These are phyloP conservation scores for Diplodia mutila DNA, from an alignment of 2,329 filamentous ascomycete genomes.

Conservation along the genomic window DNA sequence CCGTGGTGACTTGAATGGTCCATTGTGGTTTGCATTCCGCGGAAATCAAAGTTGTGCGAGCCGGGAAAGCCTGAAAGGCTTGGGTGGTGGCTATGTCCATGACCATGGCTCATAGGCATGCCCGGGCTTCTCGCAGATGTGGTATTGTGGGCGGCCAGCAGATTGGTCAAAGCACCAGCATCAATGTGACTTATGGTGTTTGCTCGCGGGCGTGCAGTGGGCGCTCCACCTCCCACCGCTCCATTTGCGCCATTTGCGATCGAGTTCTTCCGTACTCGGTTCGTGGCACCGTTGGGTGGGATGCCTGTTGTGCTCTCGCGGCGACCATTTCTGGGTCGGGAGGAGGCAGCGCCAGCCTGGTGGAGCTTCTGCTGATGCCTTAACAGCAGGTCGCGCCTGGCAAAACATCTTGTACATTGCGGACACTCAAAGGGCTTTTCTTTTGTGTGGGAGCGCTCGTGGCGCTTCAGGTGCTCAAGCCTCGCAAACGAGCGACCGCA, in stretches of 20 bases:
- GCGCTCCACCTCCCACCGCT: slow-evolving; percentile 51
- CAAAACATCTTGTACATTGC: slow-evolving; percentile 93
- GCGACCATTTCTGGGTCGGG: slow-evolving; percentile 78
- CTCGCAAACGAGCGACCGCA: slow-evolving; percentile 92
- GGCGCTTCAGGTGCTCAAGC: slow-evolving; percentile 93
- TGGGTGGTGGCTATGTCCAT: slow-evolving; percentile 66
- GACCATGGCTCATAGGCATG: slow-evolving; percentile 47
- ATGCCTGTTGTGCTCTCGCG: slow-evolving; percentile 83
- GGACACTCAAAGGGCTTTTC: slow-evolving; percentile 99
- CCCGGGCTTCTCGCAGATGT: slow-evolving; percentile 49
- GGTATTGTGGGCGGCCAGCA: slow-evolving; percentile 65
- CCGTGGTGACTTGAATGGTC: slow-evolving; percentile 63
- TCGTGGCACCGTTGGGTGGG: slow-evolving; percentile 64
- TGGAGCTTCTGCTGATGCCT: slow-evolving; percentile 98
- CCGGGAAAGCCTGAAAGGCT: slow-evolving; percentile 70
- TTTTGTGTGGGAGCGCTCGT: slow-evolving; percentile 97
- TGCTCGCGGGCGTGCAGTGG: slow-evolving; percentile 73
- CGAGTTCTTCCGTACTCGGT: slow-evolving; percentile 89
- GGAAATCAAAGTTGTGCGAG: slow-evolving; percentile 64
- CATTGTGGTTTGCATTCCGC: slow-evolving; percentile 69
- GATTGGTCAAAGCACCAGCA: slow-evolving; percentile 67
- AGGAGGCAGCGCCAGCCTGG: slow-evolving; percentile 85
- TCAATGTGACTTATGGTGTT: slow-evolving; percentile 98
- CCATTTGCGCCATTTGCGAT: slow-evolving; percentile 65
- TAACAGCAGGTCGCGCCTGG: slow-evolving; percentile 85